phyloP scores from a whole-genome alignment of 192 early-diverging fungal genomes.

The Funneliformis geosporum region DNA sequence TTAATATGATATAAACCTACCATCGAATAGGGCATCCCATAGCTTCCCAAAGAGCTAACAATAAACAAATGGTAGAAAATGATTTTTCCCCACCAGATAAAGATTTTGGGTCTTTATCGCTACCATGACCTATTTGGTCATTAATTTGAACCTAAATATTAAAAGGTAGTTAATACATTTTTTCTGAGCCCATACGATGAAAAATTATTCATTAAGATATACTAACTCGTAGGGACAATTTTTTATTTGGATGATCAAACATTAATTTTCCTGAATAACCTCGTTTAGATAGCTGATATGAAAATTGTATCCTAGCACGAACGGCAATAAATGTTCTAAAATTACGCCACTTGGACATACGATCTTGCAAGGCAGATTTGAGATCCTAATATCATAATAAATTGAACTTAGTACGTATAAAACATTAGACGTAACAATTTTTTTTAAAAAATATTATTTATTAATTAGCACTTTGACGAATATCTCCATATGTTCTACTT shows the following conservation, averaged over 20 bases:
- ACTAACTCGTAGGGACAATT: constrained; percentile 64
- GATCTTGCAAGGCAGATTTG: constrained; percentile 54
- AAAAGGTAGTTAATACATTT: not conserved
- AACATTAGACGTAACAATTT: not conserved
- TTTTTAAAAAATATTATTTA: too few species aligned
- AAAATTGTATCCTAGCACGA: constrained; percentile 74
- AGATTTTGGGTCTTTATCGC: constrained; percentile 84
- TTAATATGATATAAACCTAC: constrained; percentile 33
- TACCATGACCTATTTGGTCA: constrained; percentile 42
- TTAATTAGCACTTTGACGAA: constrained; percentile 48
- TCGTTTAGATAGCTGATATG: constrained; percentile 70
- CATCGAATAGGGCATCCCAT: constrained; percentile 91
- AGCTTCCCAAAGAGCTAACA: constrained; percentile 90
- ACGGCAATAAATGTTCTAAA: constrained; percentile 78
- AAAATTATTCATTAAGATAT: constrained; percentile 17
- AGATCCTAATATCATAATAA: constrained; percentile 44
- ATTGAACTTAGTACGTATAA: not conserved
- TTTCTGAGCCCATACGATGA: not conserved
- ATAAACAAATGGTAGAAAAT: constrained; percentile 90
- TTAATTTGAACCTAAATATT: constrained; percentile 45
- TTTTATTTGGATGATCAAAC: constrained; percentile 69
- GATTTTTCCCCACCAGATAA: constrained; percentile 98
- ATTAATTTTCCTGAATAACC: constrained; percentile 80
- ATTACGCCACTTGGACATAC: constrained; percentile 62
- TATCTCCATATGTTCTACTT: constrained; percentile 49